Evolutionary conservation across 208 protist genomes (phyloP).

Genomic region (Trypanosoma rangeli): DNA sequence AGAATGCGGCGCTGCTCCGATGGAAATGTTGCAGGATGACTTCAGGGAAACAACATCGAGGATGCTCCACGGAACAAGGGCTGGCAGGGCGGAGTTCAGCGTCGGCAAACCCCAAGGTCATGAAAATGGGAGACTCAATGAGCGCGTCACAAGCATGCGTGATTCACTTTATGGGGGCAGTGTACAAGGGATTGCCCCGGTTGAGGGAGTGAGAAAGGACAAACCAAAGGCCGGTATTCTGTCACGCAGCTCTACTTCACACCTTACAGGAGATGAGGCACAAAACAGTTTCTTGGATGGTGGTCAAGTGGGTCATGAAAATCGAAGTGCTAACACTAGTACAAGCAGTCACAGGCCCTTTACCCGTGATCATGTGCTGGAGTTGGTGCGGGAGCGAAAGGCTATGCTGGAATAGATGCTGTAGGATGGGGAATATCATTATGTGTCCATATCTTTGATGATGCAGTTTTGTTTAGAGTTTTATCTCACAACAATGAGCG

Average conservation of each 20-base stretch:
- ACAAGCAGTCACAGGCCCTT: conserved; percentile 2
- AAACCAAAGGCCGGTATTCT: not conserved
- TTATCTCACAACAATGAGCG: not conserved
- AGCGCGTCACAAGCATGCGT: not conserved
- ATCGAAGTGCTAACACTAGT: not conserved
- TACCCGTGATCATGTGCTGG: conserved; percentile 31
- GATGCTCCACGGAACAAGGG: not conserved
- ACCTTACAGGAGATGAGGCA: not conserved
- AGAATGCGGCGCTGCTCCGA: conserved; percentile 11
- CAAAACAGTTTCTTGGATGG: not conserved
- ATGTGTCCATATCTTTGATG: not conserved
- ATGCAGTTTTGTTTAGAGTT: not conserved
- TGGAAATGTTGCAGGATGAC: conserved; percentile 10
- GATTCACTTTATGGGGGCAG: not conserved
- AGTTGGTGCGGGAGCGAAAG: conserved; percentile 32
- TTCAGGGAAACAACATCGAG: not conserved
- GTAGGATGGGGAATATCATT: not conserved
- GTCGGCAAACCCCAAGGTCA: not conserved
- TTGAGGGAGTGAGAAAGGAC: not conserved
- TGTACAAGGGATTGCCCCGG: not conserved
- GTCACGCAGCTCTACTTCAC: conserved; percentile 17
- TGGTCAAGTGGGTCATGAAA: not conserved
- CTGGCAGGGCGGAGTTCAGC: not conserved
- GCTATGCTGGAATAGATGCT: conserved; percentile 21
- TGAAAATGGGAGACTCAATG: not conserved